A percentile compares a stretch with the other conserved stretches of the same genome.
Conservation (phyloP, 768 basidiomycete species). For the Hygrophorus pudorinus region DNA sequence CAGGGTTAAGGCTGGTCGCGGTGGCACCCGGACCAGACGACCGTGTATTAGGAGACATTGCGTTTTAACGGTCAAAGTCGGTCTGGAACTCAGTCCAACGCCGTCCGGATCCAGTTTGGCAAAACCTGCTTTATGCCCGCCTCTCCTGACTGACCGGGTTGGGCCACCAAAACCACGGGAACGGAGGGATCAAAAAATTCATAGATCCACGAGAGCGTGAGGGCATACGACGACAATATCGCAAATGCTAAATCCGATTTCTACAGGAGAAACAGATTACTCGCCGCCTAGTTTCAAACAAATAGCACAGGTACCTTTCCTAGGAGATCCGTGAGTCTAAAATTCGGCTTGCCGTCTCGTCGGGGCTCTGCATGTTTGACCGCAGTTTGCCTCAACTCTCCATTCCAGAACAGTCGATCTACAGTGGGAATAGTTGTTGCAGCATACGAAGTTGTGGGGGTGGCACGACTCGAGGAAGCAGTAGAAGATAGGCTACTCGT, state of each 20-base stretch:
- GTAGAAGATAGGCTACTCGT: constrained; percentile 9
- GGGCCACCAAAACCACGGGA: constrained; percentile 70
- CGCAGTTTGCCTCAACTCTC: constrained; percentile 69
- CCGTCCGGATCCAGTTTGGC: constrained; percentile 68
- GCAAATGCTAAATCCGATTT: constrained; percentile 64
- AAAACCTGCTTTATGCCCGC: constrained; percentile 53
- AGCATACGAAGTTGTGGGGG: constrained; percentile 11
- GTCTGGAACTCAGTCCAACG: no score
- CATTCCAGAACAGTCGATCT: constrained; percentile 56
- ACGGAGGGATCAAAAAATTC: constrained; percentile 58
- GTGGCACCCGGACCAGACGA: no score
- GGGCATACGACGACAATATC: constrained; percentile 65
- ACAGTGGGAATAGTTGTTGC: constrained; percentile 18
- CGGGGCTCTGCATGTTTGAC: constrained; percentile 48
- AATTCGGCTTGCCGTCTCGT: constrained; percentile 53
- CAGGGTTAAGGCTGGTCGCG: no score
- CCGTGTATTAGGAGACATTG: no score
- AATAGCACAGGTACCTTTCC: constrained; percentile 45
- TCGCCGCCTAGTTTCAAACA: neutral
- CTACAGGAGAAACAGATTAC: constrained; percentile 22
- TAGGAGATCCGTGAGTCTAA: constrained; percentile 61
- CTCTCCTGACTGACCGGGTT: constrained; percentile 49
- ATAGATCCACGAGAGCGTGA: constrained; percentile 69
- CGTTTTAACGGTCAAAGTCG: no score
- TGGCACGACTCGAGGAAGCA: constrained; percentile 16